A percentile compares a stretch with the other conserved stretches of the same genome.
phyloP scores from a whole-genome alignment of 2,329 filamentous ascomycete genomes.

The Cladosporium cucumerinum region DNA sequence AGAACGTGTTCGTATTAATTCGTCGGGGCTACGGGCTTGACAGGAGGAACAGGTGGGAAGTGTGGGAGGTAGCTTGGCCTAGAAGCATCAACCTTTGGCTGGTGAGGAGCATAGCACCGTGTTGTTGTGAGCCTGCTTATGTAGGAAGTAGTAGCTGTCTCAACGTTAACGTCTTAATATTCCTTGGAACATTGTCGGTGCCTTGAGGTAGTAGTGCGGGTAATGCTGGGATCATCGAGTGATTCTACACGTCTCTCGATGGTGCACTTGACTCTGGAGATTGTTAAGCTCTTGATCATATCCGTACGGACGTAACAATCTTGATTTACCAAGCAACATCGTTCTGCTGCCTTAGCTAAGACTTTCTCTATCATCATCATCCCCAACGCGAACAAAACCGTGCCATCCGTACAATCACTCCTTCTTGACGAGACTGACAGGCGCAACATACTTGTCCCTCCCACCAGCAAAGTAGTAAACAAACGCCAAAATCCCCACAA shows the following conservation, averaged over 20 bases:
- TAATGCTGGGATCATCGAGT: no score
- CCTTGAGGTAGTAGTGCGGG: no score
- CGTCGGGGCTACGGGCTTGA: not conserved
- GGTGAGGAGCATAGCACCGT: not conserved
- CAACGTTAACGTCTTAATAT: not conserved
- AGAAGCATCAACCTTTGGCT: not conserved
- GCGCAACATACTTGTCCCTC: conserved; percentile 7
- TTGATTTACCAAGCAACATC: not conserved
- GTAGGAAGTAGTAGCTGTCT: not conserved
- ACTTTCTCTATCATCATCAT: not conserved
- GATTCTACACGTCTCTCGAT: no score
- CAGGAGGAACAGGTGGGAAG: not conserved
- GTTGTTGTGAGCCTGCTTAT: not conserved
- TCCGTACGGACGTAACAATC: not conserved
- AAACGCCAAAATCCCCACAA: not conserved
- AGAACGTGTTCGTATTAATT: no score
- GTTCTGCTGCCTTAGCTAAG: not conserved
- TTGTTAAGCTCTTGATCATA: not conserved
- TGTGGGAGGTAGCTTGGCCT: not conserved
- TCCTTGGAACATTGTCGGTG: not conserved
- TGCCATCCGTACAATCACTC: not conserved
- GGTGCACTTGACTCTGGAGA: no score
- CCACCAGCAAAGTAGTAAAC: conserved; percentile 8
- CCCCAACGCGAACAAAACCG: not conserved
- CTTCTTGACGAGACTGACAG: conserved; percentile 3